These are phyloP conservation scores for Penicillium sp. DNA, from an alignment of 2,329 filamentous ascomycete genomes.

Conservation along the genomic window DNA sequence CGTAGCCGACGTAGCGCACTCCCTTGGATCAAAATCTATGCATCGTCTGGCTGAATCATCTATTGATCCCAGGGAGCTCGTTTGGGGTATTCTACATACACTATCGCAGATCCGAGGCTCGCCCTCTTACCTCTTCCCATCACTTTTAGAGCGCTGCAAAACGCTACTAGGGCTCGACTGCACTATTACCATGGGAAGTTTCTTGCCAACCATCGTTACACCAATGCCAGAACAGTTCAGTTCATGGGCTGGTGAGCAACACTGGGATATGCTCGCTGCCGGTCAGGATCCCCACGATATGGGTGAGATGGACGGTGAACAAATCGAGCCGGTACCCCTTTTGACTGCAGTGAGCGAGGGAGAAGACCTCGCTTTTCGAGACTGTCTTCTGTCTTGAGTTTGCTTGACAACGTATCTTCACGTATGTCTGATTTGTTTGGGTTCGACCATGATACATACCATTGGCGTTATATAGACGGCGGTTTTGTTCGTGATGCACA, in stretches of 20 bases:
- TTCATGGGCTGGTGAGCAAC: slow-evolving; percentile 16
- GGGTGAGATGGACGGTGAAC: slow-evolving; percentile 3
- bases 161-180: slow-evolving; percentile 31
- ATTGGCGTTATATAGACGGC: slow-evolving; percentile 15
- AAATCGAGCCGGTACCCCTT: slow-evolving; percentile 6
- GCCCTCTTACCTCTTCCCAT: slow-evolving; percentile 35
- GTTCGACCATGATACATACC: slow-evolving; percentile 20
- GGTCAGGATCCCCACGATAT: slow-evolving; percentile 4
- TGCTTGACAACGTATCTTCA: not conserved
- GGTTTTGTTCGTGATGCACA: not conserved
- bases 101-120: slow-evolving; percentile 39
- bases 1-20: slow-evolving; percentile 33
- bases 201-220: slow-evolving; percentile 22
- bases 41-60: slow-evolving; percentile 29
- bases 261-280: slow-evolving; percentile 14
- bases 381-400: slow-evolving; percentile 5
- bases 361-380: slow-evolving; percentile 5
- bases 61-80: slow-evolving; percentile 33
- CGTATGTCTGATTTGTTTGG: not conserved
- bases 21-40: slow-evolving; percentile 27
- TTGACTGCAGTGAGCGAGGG: slow-evolving; percentile 1
- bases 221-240: slow-evolving; percentile 8
- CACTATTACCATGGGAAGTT: slow-evolving; percentile 28
- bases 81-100: slow-evolving; percentile 39
- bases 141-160: slow-evolving; percentile 31